Evolutionary conservation across 257 asterid species (phyloP), one percentile per base, ranked within the genome.

Genomic region (Solanum lignicaule): DNA sequence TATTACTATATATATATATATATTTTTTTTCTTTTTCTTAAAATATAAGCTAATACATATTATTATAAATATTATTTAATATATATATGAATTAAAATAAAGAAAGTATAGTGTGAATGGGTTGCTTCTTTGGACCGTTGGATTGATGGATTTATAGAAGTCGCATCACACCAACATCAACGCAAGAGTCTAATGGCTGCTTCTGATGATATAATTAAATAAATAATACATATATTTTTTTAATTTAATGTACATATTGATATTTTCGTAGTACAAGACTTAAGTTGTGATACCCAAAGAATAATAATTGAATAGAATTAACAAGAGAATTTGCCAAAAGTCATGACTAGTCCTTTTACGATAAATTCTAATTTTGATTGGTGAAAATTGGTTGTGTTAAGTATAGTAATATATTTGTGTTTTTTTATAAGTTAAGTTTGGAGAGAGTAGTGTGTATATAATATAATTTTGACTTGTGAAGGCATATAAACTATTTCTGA

Each of bases 401-500:
- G n/a, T 23, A 62, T 62, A 9, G 23, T 4, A 62, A 62, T 9
- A 62, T 62, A 62, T 2, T 23, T 0, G 4, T 12, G 18, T 66
- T 5, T 11, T 66, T 10, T 66, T 12, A 12, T 5, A 25, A 66
- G 33, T 66, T 4, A 7, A 60, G 33, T 66, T n/a, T 25, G 20
- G 0, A 25, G 33, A 25, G 33, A 25, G 0, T 25, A 27, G 0
- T 66, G 4, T 5, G 9, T 62, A 62, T 62, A 1, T 0, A 23
- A 27, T n/a, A 4, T n/a, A n/a, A 62, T 4, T 25, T 20, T 55
- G 8, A 4, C 0, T 21, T 60, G 13, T 23, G 15, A 62, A 62
- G 6, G 0, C 13, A 4, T 4, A 10, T 1, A 23, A 25, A 4
- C 5, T 62, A 0, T 62, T 10, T n/a, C 0, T 0, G 71, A 62